Base-by-base conservation (phyloP, 179 eudicot species). In the Amaranthus tricolor region DNA sequence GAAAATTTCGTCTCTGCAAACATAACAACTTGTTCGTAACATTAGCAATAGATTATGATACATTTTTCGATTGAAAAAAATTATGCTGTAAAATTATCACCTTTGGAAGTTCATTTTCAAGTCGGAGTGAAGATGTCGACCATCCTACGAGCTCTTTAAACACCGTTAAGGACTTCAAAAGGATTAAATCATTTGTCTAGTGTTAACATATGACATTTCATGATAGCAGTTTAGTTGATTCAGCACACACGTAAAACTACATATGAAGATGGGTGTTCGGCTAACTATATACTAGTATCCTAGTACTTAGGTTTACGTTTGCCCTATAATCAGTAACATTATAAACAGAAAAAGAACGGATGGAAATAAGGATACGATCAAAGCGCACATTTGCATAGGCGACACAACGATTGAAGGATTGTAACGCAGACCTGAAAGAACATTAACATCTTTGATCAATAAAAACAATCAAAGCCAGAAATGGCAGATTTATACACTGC, bases 121-220 rank as follows among this genome's bases (percentile, higher is more conserved):
- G 87, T 40, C 99, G 85, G 63, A 95, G 40, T 17, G 98, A 95
- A 47, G 99, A 88, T 60, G 99, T 91, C 72, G 88, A 87, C 99
- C 99, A 95, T 67, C 99, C 99, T 68, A 95, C 99, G 76, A 95
- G 76, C 75, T 84, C 99, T 95, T 58, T 59, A 63, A 54, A 11
- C 11, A 55, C 59, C 16, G 88, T 90, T 72, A 92, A 90, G 94
- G 81, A 67, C 48, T 75, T 48, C 50, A 71, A 75, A 31, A 71
- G 17, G 14, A 49, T 49, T 6, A 6, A 56, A 7, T 21, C 16
- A 12, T 7, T 21, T 51, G n/a, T 6, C 54, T 48, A 31, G 68
- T 14, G 31, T 8, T 57, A 31, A 31, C 40, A 31, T 49, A 62
- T 6, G 5, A 44, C 24, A 58, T n/a, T 54, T 40, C 54, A 19